Evolutionary conservation across 768 basidiomycete species (phyloP).

Genomic region (Tulasnella sp.): DNA sequence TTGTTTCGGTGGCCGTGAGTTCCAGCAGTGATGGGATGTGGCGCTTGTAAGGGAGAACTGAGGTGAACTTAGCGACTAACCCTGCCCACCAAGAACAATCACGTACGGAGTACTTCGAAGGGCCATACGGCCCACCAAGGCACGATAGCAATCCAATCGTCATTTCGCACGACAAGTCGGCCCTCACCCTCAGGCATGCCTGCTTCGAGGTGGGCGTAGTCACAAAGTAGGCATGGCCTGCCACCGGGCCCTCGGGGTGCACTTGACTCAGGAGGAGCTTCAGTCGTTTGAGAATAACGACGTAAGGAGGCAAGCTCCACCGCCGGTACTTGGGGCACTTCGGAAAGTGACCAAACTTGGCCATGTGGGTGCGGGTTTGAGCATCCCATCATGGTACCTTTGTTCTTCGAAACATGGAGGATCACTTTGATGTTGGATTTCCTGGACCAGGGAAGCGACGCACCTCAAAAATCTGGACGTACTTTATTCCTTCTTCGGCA

Average conservation of each 20-base stretch:
- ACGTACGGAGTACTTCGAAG: conserved; percentile 63
- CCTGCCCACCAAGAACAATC: not conserved
- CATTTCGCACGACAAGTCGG: conserved; percentile 58
- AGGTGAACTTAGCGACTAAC: not conserved
- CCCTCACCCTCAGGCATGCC: conserved; percentile 32
- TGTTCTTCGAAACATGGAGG: conserved; percentile 44
- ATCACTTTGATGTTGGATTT: not conserved
- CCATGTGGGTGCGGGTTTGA: conserved; percentile 92
- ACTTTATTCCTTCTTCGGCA: conserved; percentile 50
- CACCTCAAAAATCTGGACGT: conserved; percentile 88
- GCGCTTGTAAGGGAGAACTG: conserved; percentile 64
- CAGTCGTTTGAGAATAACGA: conserved; percentile 32
- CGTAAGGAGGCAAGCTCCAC: conserved; percentile 50
- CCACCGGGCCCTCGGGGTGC: conserved; percentile 48
- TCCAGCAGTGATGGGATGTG: conserved; percentile 63
- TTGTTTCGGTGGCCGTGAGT: conserved; percentile 47
- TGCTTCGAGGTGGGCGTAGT: conserved; percentile 61
- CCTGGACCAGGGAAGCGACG: conserved; percentile 14
- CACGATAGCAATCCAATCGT: conserved; percentile 71
- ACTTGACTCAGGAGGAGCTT: conserved; percentile 29
- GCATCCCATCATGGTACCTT: conserved; percentile 90
- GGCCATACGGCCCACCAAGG: conserved; percentile 98
- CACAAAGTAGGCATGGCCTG: conserved; percentile 60
- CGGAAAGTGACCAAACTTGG: conserved; percentile 73
- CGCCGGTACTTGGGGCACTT: conserved; percentile 55